Conservation (phyloP, 768 basidiomycete genomes). For the Nidularia sp. region DNA sequence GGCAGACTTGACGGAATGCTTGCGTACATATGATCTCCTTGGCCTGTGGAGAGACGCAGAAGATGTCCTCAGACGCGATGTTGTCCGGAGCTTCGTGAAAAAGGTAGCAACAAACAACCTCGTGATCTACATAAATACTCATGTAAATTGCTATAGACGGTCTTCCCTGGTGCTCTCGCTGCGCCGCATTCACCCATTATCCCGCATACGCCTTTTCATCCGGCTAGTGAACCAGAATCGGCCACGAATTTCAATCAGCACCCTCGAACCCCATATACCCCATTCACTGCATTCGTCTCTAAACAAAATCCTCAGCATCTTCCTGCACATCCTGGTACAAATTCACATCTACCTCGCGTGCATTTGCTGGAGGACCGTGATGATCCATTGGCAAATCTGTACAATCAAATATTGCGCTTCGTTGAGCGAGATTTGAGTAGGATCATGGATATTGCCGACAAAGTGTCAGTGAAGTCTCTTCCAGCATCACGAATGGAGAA, state of each 20-base stretch:
- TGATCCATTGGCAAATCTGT: constrained; percentile 70
- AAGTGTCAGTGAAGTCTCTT: constrained; percentile 33
- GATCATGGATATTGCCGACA: constrained; percentile 77
- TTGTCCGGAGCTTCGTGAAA: constrained; percentile 73
- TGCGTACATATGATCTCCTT: constrained; percentile 76
- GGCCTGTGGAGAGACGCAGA: constrained; percentile 86
- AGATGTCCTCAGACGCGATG: constrained; percentile 69
- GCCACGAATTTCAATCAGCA: constrained; percentile 14
- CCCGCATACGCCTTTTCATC: constrained; percentile 70
- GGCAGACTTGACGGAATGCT: constrained; percentile 71
- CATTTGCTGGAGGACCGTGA: constrained; percentile 63
- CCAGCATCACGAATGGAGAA: constrained; percentile 4
- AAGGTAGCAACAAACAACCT: constrained; percentile 42
- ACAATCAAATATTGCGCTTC: constrained; percentile 79
- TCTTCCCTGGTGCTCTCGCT: constrained; percentile 65
- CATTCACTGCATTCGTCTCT: constrained; percentile 48
- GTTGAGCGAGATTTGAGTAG: constrained; percentile 69
- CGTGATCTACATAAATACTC: neutral
- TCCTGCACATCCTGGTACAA: constrained; percentile 38
- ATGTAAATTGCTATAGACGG: constrained; percentile 43
- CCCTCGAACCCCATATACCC: constrained; percentile 46
- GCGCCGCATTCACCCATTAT: constrained; percentile 71
- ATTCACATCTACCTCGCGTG: constrained; percentile 29
- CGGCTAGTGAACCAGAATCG: constrained; percentile 20
- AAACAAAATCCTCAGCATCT: constrained; percentile 32